Base-by-base conservation (phyloP, 148 eudicot species). In the Heliamphora exappendiculata region DNA sequence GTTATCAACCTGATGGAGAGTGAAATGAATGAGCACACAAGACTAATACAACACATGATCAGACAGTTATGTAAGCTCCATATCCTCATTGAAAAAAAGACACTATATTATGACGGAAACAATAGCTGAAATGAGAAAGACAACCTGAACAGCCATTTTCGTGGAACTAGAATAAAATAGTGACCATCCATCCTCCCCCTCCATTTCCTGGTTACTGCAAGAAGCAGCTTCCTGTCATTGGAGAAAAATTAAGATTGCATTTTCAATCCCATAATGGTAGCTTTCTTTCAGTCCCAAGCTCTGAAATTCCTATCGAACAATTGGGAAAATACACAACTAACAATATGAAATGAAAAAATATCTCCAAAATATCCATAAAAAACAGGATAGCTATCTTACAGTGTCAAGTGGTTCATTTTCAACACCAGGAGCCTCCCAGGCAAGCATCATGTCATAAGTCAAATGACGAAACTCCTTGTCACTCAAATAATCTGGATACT, bases 381-480 rank as follows among this genome's bases (percentile, higher is more conserved):
- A 70, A 70, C 8, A 55, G 39, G 37, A 14, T 29, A 47, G 24
- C 33, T 71, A 79, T 82, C 90, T 85, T 81, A 89, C 93, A 33
- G 73, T 76, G 66, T 83, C 72, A 20, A 72, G 42, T 36, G 80
- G 71, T 50, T 84, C 82, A 75, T 22, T 74, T 53, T 88, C 82
- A 75, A 81, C 76, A 39, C 80, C 85, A 16, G 97, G 93, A 36
- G 77, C 78, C 64, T 91, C 97, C 97, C 97, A 91, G 19, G 97
- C 92, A 81, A 90, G 89, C 97, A 91, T 91, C 93, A 89, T 91
- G 76, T 88, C 97, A 78, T 80, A 91, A 37, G 88, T 88, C 77
- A 90, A 77, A 66, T 87, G 88, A 53, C 87, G 87, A 54, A 91
- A 89, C 54, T 91, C 92, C 83, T 91, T 88, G 79, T 89, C 88